Evolutionary conservation across 768 basidiomycete genomes (phyloP).

Genomic region (Gymnopilus junonius): DNA sequence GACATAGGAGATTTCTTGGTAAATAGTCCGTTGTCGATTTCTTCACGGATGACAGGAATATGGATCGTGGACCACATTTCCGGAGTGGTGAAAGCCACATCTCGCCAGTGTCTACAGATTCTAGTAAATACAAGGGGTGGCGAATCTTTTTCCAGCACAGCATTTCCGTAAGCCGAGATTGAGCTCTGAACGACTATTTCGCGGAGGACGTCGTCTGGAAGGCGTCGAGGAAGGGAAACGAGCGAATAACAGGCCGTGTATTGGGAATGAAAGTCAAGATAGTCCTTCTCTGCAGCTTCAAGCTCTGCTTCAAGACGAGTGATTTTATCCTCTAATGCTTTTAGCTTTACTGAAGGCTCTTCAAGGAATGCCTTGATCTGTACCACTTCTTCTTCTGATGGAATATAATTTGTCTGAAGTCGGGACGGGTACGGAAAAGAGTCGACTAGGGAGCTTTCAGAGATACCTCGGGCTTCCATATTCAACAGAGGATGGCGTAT

Average conservation of each 20-base stretch:
- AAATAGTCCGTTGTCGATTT: background rate
- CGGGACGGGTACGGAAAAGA: background rate
- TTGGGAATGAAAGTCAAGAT: background rate
- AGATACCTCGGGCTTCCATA: no score
- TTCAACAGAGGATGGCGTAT: no score
- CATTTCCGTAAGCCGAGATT: background rate
- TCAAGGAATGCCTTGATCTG: background rate
- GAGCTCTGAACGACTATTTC: background rate
- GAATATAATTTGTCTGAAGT: background rate
- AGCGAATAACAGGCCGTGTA: background rate
- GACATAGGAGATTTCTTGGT: background rate
- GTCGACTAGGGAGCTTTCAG: background rate
- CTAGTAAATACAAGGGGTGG: background rate
- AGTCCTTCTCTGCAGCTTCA: background rate
- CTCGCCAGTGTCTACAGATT: slow-evolving; percentile 2
- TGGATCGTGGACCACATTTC: background rate
- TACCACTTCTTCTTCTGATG: background rate
- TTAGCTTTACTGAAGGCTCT: background rate
- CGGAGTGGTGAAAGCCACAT: background rate
- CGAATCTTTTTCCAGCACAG: background rate
- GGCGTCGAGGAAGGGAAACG: background rate
- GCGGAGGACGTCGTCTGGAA: slow-evolving; percentile 3
- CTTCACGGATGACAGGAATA: background rate
- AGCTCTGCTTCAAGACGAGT: background rate
- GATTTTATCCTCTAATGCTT: background rate